Evolutionary conservation across 495 filamentous ascomycete genomes (phyloP).

Genomic region (Talaromyces liani): DNA sequence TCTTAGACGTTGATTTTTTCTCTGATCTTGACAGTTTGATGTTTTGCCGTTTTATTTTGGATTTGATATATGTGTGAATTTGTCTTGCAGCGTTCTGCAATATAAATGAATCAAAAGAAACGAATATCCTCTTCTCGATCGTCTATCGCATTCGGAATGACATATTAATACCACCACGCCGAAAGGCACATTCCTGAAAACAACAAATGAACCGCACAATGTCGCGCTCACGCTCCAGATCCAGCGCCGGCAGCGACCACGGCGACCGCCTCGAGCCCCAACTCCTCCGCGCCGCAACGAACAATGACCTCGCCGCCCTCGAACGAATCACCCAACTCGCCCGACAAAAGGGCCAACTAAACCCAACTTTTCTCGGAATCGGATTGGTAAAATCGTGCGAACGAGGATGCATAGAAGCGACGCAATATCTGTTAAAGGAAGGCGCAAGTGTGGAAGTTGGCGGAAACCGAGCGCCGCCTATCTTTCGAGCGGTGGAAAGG

Average conservation of each 20-base stretch:
- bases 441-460: slow-evolving; percentile 39
- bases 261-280: slow-evolving; percentile 45
- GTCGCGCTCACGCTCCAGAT: slow-evolving; percentile 25
- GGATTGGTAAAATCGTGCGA: slow-evolving; percentile 44
- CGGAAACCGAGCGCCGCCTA: slow-evolving; percentile 33
- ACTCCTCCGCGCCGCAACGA: slow-evolving; percentile 43
- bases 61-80: not conserved
- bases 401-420: slow-evolving; percentile 33
- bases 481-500: slow-evolving; percentile 44
- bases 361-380: slow-evolving; percentile 43
- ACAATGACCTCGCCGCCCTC: slow-evolving; percentile 30
- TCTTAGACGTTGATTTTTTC: not conserved
- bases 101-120: not conserved
- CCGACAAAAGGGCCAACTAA: slow-evolving; percentile 33
- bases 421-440: slow-evolving; percentile 35
- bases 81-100: not conserved
- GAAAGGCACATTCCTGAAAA: not conserved
- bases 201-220: not conserved
- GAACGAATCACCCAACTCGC: slow-evolving; percentile 30
- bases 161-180: not conserved
- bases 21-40: not conserved
- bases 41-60: not conserved
- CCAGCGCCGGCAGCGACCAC: slow-evolving; percentile 32
- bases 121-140: not conserved
- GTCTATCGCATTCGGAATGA: not conserved